Conservation (phyloP, 805 yeast species). For the Suhomyces faveliae region DNA sequence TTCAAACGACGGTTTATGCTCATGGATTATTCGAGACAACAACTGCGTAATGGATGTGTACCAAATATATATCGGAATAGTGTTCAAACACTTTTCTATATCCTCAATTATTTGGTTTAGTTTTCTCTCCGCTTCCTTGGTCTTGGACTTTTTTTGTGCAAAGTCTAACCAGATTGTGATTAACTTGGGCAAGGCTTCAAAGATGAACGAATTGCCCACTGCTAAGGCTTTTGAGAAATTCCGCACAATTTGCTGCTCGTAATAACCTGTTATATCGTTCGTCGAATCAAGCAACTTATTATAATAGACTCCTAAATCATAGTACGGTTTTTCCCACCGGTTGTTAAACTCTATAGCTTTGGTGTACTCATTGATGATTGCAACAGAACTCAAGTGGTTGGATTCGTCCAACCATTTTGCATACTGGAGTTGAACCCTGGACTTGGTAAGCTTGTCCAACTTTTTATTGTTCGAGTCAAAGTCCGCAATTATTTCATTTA, state of each 20-base stretch:
- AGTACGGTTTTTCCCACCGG: conserved; percentile 76
- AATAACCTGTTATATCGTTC: conserved; percentile 45
- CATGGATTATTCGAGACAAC: conserved; percentile 72
- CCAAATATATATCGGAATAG: conserved; percentile 59
- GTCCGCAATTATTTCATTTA: conserved; percentile 42
- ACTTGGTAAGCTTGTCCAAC: conserved; percentile 17
- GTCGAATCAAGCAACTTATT: conserved; percentile 75
- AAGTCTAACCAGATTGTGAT: conserved; percentile 90
- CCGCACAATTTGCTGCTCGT: conserved; percentile 54
- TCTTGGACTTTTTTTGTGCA: conserved; percentile 31
- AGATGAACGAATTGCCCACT: conserved; percentile 62
- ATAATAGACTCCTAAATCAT: conserved; percentile 74
- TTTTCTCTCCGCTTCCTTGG: conserved; percentile 32
- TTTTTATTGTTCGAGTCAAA: conserved; percentile 14
- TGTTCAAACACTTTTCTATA: conserved; percentile 42
- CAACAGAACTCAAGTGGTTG: conserved; percentile 74
- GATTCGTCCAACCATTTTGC: conserved; percentile 88
- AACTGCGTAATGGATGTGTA: conserved; percentile 85
- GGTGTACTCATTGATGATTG: conserved; percentile 67
- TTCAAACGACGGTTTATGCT: conserved; percentile 53
- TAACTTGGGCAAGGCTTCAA: conserved; percentile 87
- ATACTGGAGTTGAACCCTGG: conserved; percentile 65
- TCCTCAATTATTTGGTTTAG: conserved; percentile 49
- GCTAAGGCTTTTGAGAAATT: conserved; percentile 59
- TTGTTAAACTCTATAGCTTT: conserved; percentile 54